Conservation (phyloP, 1,284 basidiomycete genomes). For the Microbotryum saponariae region DNA sequence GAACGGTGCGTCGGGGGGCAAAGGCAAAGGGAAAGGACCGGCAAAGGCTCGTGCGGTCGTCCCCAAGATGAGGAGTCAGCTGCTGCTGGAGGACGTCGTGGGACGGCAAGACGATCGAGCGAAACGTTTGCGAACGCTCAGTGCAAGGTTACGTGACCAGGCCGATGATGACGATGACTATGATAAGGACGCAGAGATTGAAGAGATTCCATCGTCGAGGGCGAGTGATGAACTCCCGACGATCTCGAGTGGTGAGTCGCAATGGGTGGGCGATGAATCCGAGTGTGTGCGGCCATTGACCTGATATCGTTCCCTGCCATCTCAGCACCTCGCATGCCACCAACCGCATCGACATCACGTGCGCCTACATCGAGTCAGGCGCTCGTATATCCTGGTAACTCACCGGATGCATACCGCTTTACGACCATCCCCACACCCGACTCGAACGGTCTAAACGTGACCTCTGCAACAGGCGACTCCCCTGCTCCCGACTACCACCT, state of each 20-base stretch:
- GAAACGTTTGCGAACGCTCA: background rate
- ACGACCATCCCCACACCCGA: constrained; percentile 13
- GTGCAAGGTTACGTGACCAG: background rate
- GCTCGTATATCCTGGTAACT: background rate
- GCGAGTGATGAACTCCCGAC: constrained; percentile 18
- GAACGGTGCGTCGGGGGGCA: constrained; percentile 31
- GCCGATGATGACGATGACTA: constrained; percentile 38
- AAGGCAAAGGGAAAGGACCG: constrained; percentile 14
- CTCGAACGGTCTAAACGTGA: constrained; percentile 8
- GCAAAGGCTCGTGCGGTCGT: constrained; percentile 45
- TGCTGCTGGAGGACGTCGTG: constrained; percentile 59
- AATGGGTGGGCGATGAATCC: no score
- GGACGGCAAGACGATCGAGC: constrained; percentile 28
- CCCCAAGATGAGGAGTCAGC: constrained; percentile 49
- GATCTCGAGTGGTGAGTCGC: constrained; percentile 19
- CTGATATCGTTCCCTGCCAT: background rate
- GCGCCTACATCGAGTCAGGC: background rate
- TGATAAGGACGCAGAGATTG: constrained; percentile 38
- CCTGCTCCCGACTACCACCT: constrained; percentile 2
- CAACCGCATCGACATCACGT: background rate
- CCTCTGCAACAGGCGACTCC: background rate
- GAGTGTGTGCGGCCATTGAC: background rate
- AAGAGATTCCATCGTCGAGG: constrained; percentile 28
- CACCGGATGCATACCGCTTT: constrained; percentile 26
- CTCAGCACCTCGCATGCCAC: constrained; percentile 4